These are phyloP conservation scores for Spizellomyces punctatus DNA, from an alignment of 192 early-diverging fungal species.

Conservation along the genomic window DNA sequence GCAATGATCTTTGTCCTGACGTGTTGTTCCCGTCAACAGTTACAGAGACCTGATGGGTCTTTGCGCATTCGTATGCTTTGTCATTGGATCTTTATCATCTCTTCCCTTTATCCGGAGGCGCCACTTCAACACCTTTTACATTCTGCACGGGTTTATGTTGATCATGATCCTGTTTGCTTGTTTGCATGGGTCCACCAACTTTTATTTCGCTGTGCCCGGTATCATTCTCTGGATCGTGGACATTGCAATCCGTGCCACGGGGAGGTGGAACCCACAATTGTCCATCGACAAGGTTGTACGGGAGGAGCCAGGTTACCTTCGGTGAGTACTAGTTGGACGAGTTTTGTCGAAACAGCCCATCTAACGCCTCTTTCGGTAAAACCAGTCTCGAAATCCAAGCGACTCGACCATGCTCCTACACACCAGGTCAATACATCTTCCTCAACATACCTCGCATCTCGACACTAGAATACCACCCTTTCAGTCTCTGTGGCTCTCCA, in stretches of 20 bases:
- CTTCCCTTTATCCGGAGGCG: slow-evolving; percentile 29
- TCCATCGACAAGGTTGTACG: neutral
- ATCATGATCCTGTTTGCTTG: slow-evolving; percentile 36
- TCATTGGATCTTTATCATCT: slow-evolving; percentile 18
- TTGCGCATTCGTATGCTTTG: slow-evolving; percentile 2
- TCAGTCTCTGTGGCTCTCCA: neutral
- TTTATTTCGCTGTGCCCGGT: slow-evolving; percentile 40
- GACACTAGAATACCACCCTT: slow-evolving; percentile 31
- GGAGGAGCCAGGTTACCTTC: slow-evolving; percentile 5
- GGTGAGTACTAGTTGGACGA: too few species aligned
- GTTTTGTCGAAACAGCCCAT: too few species aligned
- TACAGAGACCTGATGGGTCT: slow-evolving; percentile 13
- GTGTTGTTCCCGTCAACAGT: neutral
- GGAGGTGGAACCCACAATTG: neutral
- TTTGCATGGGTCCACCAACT: slow-evolving; percentile 33
- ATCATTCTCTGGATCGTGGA: slow-evolving; percentile 16
- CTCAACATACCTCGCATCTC: slow-evolving; percentile 12
- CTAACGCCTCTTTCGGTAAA: too few species aligned
- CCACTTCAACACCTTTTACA: slow-evolving; percentile 37
- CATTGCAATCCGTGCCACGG: neutral
- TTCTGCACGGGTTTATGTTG: slow-evolving; percentile 33
- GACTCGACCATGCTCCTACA: neutral
- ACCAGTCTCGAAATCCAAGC: neutral
- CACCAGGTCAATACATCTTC: slow-evolving; percentile 24
- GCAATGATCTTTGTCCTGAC: neutral